Evolutionary conservation across 495 filamentous ascomycete species (phyloP), one percentile per base, ranked within the genome.

Genomic region (Neurospora sp.): DNA sequence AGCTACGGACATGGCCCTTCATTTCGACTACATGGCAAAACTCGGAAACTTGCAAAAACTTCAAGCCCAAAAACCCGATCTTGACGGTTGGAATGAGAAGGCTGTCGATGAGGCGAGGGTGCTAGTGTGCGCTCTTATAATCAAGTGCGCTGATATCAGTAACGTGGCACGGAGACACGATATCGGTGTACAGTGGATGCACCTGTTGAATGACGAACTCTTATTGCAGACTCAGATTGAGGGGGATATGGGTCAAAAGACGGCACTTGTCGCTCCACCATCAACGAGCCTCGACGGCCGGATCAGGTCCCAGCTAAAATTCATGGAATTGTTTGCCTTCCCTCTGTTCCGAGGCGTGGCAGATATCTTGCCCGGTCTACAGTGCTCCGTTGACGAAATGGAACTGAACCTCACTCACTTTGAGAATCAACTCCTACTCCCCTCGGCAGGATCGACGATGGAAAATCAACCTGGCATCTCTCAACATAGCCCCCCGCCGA

Each of bases 91-190:
- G 93, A 90, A 90, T 72, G 86, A 86, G 12, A 90, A 93, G 75
- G 85, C 88, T 72, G 74, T 91, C 9, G 88, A 87, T 38, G 89
- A 94, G 72, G 88, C 93, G 75, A 91, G 90, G 75, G 91, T 91
- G 3, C 84, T 98, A 44, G 81, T 91, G 4, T 98, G 96, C 80
- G 93, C 93, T 35, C 82, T 99, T 68, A 82, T 99, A 68, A 98
- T 99, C 83, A 99, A 99, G 78, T 98, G 96, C 80, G 96, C 96
- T 38, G 96, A 99, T 79, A 98, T 99, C 79, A 97, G 96, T 82
- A 99, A 99, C 79, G 96, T 99, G 76, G 93, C 94, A 40, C 90
- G 94, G 72, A 90, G 89, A 72, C 94, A 94, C 82, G 87, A 91
- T 41, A 87, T 93, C 40, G 96, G 96, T 27, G 85, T 90, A 27